Evolutionary conservation across 169 alveolate species (phyloP).

Genomic region (Plasmodium ovale): DNA sequence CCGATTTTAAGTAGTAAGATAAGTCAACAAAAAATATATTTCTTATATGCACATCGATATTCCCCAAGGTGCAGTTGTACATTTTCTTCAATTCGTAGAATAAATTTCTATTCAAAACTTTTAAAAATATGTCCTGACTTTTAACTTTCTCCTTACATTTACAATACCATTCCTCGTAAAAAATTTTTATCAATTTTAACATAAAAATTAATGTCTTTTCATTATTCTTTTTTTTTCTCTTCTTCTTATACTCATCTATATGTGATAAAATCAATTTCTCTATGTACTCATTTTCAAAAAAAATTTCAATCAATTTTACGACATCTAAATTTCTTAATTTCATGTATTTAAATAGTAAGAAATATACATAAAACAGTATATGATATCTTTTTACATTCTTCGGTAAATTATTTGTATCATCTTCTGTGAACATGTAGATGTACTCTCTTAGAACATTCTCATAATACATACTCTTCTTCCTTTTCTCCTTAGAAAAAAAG

Average conservation of each 20-base stretch:
- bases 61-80: conserved; percentile 37
- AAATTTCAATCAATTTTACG: conserved; percentile 20
- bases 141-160: conserved; percentile 4
- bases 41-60: conserved; percentile 51
- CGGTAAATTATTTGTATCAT: conserved; percentile 1
- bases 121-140: conserved; percentile 61
- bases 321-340: conserved; percentile 39
- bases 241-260: conserved; percentile 33
- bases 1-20: conserved; percentile 27
- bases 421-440: conserved; percentile 21
- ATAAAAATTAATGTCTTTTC: conserved; percentile 23
- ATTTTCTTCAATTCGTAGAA: conserved; percentile 42
- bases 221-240: conserved; percentile 10
- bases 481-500: not conserved
- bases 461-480: conserved; percentile 16
- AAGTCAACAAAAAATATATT: conserved; percentile 74
- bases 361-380: conserved; percentile 25
- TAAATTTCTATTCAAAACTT: conserved; percentile 49
- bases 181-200: conserved; percentile 59
- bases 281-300: conserved; percentile 54
- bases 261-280: conserved; percentile 17
- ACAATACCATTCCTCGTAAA: conserved; percentile 71
- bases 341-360: conserved; percentile 49
- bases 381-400: conserved; percentile 6
- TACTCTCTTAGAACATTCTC: conserved; percentile 35